Evolutionary conservation across 305 asterid genomes (phyloP).

Genomic region (Stenogyne calaminthoides): DNA sequence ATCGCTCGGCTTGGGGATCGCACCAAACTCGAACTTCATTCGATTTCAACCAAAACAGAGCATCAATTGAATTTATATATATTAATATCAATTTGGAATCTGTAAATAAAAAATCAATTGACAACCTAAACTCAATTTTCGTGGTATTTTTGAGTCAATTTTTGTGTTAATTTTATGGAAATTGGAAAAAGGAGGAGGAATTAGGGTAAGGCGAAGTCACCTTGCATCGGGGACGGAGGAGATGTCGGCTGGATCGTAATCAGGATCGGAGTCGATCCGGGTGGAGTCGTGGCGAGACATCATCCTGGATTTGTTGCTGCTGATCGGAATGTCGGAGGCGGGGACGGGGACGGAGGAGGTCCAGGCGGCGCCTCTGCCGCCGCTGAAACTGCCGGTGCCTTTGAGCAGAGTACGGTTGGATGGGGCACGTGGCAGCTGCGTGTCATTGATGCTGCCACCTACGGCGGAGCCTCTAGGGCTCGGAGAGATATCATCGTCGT

Average conservation of each 20-base stretch:
- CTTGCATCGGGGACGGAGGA: constrained; percentile 21
- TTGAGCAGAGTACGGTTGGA: constrained; percentile 41
- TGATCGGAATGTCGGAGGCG: constrained; percentile 39
- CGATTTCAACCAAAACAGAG: not conserved
- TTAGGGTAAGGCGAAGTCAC: not conserved
- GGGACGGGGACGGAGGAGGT: constrained; percentile 42
- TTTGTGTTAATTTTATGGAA: too few relatives aligned
- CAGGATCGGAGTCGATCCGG: constrained; percentile 23
- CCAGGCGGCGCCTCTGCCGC: constrained; percentile 36
- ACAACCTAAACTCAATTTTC: too few relatives aligned
- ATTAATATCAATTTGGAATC: too few relatives aligned
- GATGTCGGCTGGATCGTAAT: constrained; percentile 14
- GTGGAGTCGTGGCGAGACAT: constrained; percentile 29
- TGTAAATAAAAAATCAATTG: too few relatives aligned
- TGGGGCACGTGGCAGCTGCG: constrained; percentile 20
- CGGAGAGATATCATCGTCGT: constrained; percentile 6
- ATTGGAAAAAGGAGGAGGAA: not conserved
- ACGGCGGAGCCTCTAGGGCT: not conserved
- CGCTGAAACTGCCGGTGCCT: constrained; percentile 30
- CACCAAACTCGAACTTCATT: constrained; percentile 2
- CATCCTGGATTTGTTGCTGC: constrained; percentile 13
- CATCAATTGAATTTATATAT: not conserved
- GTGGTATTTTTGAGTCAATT: too few relatives aligned
- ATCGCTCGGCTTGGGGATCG: constrained; percentile 26
- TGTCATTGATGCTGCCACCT: not conserved